Percentiles rank a stretch among this genome's conserved stretches.
phyloP scores from a whole-genome alignment of 1,284 basidiomycete genomes.

The Tremellales sp. region DNA sequence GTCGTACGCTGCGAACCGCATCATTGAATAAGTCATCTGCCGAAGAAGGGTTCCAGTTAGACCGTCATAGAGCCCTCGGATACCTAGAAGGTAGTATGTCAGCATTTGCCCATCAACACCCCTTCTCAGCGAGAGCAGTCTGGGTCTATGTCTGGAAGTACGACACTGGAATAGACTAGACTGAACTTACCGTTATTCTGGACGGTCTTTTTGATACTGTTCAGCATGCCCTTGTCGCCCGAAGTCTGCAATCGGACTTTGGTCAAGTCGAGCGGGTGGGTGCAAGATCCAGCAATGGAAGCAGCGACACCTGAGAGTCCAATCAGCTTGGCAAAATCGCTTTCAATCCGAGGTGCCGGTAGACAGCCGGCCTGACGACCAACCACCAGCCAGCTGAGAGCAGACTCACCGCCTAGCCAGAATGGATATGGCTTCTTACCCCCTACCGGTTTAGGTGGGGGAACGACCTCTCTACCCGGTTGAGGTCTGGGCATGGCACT shows the following conservation, averaged over 20 bases:
- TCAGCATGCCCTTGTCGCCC: conserved; percentile 61
- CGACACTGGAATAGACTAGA: background rate
- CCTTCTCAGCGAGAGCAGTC: background rate
- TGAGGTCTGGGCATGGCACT: background rate
- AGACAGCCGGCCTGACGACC: background rate
- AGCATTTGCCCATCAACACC: background rate
- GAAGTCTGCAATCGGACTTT: conserved; percentile 60
- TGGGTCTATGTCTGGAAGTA: too few relatives aligned
- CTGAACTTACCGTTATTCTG: conserved; percentile 28
- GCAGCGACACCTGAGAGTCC: conserved; percentile 57
- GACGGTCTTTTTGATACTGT: conserved; percentile 27
- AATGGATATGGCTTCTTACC: conserved; percentile 67
- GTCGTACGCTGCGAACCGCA: conserved; percentile 46
- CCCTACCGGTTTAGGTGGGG: background rate
- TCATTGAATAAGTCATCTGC: conserved; percentile 47
- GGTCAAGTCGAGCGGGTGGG: conserved; percentile 78
- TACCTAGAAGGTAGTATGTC: conserved; percentile 27
- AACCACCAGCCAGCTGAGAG: background rate
- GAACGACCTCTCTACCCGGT: background rate
- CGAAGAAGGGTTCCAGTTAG: conserved; percentile 46
- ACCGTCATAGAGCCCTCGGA: conserved; percentile 47
- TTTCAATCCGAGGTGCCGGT: too few relatives aligned
- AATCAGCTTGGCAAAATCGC: too few relatives aligned
- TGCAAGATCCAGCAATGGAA: conserved; percentile 70
- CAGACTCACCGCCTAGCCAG: conserved; percentile 65